Evolutionary conservation across 108 stramenopile species (phyloP).

Genomic region (Nitzschia sp.): DNA sequence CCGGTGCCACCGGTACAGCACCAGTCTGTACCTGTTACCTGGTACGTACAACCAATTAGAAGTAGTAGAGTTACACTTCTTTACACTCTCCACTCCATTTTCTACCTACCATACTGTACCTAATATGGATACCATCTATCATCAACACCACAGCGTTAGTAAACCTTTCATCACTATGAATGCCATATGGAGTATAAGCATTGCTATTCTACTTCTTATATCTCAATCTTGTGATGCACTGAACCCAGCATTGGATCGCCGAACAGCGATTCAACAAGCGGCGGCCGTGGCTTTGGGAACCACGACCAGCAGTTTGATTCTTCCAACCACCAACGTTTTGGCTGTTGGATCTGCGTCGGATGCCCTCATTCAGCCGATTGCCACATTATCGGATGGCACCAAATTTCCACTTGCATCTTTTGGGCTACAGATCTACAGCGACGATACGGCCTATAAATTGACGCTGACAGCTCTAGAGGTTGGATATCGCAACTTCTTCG

Average conservation of each 20-base stretch:
- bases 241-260: slow-evolving; percentile 13
- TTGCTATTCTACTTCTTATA: no score
- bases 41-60: no score
- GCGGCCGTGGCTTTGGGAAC: slow-evolving; percentile 6
- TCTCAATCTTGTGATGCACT: background rate
- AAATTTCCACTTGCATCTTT: slow-evolving; percentile 70
- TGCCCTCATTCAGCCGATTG: slow-evolving; percentile 20
- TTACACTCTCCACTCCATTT: no score
- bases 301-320: background rate
- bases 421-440: slow-evolving; percentile 74
- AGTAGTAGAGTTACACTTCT: no score
- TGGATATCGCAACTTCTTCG: slow-evolving; percentile 82
- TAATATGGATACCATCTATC: no score
- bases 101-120: no score
- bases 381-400: slow-evolving; percentile 38
- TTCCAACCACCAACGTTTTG: background rate
- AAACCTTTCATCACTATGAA: no score
- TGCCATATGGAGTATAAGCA: no score
- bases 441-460: slow-evolving; percentile 70
- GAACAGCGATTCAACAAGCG: slow-evolving; percentile 25
- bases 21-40: no score
- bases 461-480: slow-evolving; percentile 67
- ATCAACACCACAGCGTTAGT: no score
- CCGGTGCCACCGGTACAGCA: no score
- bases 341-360: slow-evolving; percentile 1